A percentile compares a stretch with the other conserved stretches of the same genome.
Evolutionary conservation across 345 rosid genomes (phyloP).

Genomic region (Brassica incana): DNA sequence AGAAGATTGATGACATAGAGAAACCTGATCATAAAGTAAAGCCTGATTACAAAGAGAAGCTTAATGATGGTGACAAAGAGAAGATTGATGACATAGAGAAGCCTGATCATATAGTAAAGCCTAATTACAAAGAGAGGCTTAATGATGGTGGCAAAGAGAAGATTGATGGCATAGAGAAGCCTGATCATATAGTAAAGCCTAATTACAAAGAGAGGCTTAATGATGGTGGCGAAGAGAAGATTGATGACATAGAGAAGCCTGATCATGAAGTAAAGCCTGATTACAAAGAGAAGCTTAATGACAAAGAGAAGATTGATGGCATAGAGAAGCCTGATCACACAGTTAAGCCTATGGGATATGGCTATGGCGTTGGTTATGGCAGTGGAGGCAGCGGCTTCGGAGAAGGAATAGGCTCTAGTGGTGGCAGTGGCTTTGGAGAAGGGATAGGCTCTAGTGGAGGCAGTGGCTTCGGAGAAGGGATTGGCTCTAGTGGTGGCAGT

Average conservation of each 20-base stretch:
- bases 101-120: not conserved
- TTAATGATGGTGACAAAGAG: too few species aligned
- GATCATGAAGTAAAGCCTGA: not conserved
- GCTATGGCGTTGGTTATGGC: conserved; percentile 28
- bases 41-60: not conserved
- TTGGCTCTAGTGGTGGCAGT: conserved; percentile 38
- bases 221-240: too few species aligned
- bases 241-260: not conserved
- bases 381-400: conserved; percentile 6
- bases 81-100: not conserved
- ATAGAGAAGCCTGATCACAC: not conserved
- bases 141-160: not conserved
- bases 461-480: conserved; percentile 34
- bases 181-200: not conserved
- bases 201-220: not conserved
- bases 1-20: not conserved
- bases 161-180: not conserved
- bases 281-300: not conserved
- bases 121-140: not conserved
- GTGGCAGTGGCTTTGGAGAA: conserved; percentile 19
- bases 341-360: conserved; percentile 28
- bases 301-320: not conserved
- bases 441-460: conserved; percentile 22
- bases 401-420: not conserved
- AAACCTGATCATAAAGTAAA: not conserved